These are phyloP conservation scores for Flaveria sonorensis DNA, from an alignment of 129 eudicot species.

Conservation along the genomic window DNA sequence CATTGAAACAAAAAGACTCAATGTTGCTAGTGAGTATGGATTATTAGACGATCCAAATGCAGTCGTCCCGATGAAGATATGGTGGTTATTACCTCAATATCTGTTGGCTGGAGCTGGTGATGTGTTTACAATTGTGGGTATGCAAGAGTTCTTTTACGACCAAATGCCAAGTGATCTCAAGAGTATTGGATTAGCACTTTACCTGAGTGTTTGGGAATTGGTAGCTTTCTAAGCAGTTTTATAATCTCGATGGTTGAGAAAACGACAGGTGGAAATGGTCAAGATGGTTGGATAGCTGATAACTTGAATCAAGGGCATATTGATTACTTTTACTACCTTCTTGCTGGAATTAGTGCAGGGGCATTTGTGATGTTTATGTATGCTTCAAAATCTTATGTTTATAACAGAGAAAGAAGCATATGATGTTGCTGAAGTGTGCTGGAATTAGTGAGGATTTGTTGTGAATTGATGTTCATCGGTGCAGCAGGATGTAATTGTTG, in stretches of 20 bases:
- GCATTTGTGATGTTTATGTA: constrained; percentile 44
- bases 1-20: constrained; percentile 57
- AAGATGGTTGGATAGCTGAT: constrained; percentile 63
- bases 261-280: constrained; percentile 41
- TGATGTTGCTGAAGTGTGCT: constrained; percentile 5
- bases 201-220: constrained; percentile 59
- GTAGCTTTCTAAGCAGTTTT: constrained; percentile 64
- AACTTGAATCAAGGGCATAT: constrained; percentile 67
- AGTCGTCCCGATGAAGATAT: constrained; percentile 61
- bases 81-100: constrained; percentile 79
- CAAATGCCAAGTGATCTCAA: constrained; percentile 60
- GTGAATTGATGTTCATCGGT: too few species aligned
- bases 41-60: constrained; percentile 41
- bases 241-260: constrained; percentile 50
- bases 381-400: constrained; percentile 50
- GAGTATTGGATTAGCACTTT: constrained; percentile 62
- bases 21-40: constrained; percentile 49
- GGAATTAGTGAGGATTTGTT: too few species aligned
- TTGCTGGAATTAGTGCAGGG: constrained; percentile 55
- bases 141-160: constrained; percentile 79
- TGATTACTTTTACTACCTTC: constrained; percentile 73
- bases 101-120: constrained; percentile 55
- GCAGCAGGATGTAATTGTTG: too few species aligned
- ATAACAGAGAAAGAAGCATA: constrained; percentile 25
- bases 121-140: constrained; percentile 59